Evolutionary conservation across 768 basidiomycete genomes (phyloP).

Genomic region (Pleurotus salmoneostramineus): DNA sequence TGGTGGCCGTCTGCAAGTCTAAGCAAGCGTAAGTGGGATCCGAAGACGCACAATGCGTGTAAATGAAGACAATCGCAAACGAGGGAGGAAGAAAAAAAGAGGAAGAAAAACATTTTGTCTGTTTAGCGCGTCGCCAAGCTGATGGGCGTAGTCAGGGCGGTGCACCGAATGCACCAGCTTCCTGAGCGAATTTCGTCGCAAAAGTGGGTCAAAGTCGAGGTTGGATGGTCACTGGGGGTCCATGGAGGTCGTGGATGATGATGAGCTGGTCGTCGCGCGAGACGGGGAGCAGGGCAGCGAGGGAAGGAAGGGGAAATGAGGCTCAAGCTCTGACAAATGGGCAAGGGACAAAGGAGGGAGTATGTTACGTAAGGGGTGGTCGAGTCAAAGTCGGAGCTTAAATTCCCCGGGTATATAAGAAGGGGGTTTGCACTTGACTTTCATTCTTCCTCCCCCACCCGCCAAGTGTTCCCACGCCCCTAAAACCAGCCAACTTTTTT

Average conservation of each 20-base stretch:
- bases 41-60: not conserved
- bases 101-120: slow-evolving; percentile 5
- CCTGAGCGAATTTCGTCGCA: not conserved
- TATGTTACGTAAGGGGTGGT: slow-evolving; percentile 37
- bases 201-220: not conserved
- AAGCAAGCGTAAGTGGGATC: not conserved
- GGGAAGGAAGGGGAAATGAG: not conserved
- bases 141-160: slow-evolving; percentile 6
- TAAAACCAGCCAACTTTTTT: slow-evolving; percentile 24
- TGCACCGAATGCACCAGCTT: not conserved
- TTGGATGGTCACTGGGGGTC: not conserved
- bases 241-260: not conserved
- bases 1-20: too few relatives aligned
- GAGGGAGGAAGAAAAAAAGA: not conserved
- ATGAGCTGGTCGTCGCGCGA: not conserved
- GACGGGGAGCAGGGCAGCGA: not conserved
- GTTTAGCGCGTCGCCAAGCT: slow-evolving; percentile 5
- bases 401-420: slow-evolving; percentile 44
- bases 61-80: not conserved
- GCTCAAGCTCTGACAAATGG: slow-evolving; percentile 9
- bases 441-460: slow-evolving; percentile 27
- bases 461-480: slow-evolving; percentile 38
- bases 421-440: slow-evolving; percentile 20
- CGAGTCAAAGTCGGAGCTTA: slow-evolving; percentile 44
- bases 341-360: slow-evolving; percentile 28